These are phyloP conservation scores for Penstemon davidsonii DNA, from an alignment of 257 asterid species.

Conservation along the genomic window DNA sequence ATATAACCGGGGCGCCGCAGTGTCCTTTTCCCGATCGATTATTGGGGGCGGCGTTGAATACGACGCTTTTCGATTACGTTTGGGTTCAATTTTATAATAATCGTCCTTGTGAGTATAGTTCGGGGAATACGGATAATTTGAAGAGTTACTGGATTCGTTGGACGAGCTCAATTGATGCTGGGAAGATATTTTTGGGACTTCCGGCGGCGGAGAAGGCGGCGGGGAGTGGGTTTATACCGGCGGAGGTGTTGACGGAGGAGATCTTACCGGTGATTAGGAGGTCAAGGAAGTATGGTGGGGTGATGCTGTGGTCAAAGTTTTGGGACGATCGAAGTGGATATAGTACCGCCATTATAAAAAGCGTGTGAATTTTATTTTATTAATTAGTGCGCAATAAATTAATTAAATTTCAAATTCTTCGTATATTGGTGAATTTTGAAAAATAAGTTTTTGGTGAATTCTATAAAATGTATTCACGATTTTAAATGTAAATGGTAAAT, in stretches of 20 bases:
- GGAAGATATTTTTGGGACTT: slow-evolving; percentile 55
- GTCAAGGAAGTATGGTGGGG: slow-evolving; percentile 65
- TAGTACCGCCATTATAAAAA: slow-evolving; percentile 38
- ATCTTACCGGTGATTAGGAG: slow-evolving; percentile 53
- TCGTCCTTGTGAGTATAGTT: slow-evolving; percentile 53
- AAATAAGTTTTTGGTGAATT: not conserved
- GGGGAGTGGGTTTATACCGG: slow-evolving; percentile 69
- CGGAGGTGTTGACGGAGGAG: slow-evolving; percentile 39
- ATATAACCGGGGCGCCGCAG: slow-evolving; percentile 68
- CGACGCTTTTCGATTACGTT: slow-evolving; percentile 58
- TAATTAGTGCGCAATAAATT: not conserved
- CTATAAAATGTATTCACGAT: no score
- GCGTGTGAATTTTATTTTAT: slow-evolving; percentile 31
- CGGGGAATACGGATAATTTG: slow-evolving; percentile 38
- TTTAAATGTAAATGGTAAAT: no score
- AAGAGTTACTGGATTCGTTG: slow-evolving; percentile 49
- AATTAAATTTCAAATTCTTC: not conserved
- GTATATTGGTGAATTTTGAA: no score
- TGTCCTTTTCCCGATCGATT: slow-evolving; percentile 68
- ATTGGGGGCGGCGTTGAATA: slow-evolving; percentile 47
- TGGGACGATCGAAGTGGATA: slow-evolving; percentile 61
- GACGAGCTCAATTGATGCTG: slow-evolving; percentile 40
- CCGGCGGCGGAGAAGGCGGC: slow-evolving; percentile 66
- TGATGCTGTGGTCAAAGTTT: slow-evolving; percentile 74
- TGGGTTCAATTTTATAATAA: slow-evolving; percentile 79